Evolutionary conservation across 225 moss, liverwort and hornwort species (phyloP), one percentile per base, ranked within the genome.

Genomic region (Anthoceros angustus): DNA sequence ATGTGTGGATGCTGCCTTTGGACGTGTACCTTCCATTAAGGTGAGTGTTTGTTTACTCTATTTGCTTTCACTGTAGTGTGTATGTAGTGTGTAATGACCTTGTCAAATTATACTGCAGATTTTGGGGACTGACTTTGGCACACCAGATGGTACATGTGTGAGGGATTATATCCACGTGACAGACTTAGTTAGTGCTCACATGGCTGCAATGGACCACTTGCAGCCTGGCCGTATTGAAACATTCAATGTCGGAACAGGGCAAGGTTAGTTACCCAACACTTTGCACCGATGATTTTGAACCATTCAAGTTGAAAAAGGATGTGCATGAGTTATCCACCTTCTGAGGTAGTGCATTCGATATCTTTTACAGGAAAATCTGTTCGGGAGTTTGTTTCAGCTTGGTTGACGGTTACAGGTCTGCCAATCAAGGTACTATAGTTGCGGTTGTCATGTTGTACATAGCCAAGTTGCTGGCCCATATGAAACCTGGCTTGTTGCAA

Each of bases 161-260:
- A 63, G 73, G 41, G 73, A 73, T 55, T 73, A 73, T 21, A 55
- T 73, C 55, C 73, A 73, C 64, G 73, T 73, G 15, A 45, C 43
- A 26, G 73, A 73, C 63, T 68, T 73, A 42, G 73, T 68, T 14
- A 55, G 39, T 65, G 73, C 73, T 39, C 68, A 73, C 60, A 32
- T 73, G 41, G 64, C 73, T 7, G 73, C 69, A 11, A 68, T 73
- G 68, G 46, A 73, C 16, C 63, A 69, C 62, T 48, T 73, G 9
- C 25, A 11, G 4, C 43, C 61, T 64, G 73, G 73, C 41, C 48
- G 62, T 46, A 68, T 73, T 16, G 49, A 69, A n/a, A 42, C 64
- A 0, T 73, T 68, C 50, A 73, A 73, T 65, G 73, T 73, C 12
- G 67, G 73, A 43, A 69, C 73, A 40, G 73, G 73, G 14, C 68